Evolutionary conservation across 2,329 filamentous ascomycete genomes (phyloP).

Genomic region (Cryoendolithus antarcticus): DNA sequence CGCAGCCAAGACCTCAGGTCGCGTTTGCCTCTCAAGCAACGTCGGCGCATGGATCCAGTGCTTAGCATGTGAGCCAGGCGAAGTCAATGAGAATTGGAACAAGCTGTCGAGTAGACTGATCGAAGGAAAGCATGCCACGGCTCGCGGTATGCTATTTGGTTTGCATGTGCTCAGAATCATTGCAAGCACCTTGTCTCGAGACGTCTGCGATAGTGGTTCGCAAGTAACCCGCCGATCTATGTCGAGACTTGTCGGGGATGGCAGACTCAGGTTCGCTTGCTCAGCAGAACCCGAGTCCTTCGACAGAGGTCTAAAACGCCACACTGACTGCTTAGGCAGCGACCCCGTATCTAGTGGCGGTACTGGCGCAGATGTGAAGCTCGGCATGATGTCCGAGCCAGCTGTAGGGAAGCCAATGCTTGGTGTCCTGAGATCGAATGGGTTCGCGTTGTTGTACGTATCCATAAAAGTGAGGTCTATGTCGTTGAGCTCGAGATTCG

Average conservation of each 20-base stretch:
- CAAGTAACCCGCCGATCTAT: conserved; percentile 30
- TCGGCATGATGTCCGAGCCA: conserved; percentile 22
- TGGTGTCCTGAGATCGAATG: conserved; percentile 26
- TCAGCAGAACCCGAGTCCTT: conserved; percentile 24
- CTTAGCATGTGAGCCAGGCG: conserved; percentile 44
- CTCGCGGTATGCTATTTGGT: conserved; percentile 35
- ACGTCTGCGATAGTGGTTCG: conserved; percentile 29
- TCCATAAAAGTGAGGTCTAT: conserved; percentile 34
- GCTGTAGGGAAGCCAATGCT: conserved; percentile 21
- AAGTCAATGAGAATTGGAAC: conserved; percentile 48
- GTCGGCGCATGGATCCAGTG: conserved; percentile 51
- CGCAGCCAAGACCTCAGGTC: conserved; percentile 48
- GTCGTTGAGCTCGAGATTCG: conserved; percentile 33
- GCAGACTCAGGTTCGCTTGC: conserved; percentile 28
- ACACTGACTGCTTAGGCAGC: conserved; percentile 31
- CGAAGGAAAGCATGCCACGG: conserved; percentile 50
- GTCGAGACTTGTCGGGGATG: conserved; percentile 25
- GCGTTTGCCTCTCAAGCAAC: conserved; percentile 42
- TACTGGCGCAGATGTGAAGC: conserved; percentile 20
- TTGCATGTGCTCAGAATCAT: conserved; percentile 50
- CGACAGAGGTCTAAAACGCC: conserved; percentile 31
- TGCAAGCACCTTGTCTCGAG: conserved; percentile 49
- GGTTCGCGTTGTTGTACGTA: conserved; percentile 32
- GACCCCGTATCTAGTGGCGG: conserved; percentile 21
- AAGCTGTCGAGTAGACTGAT: conserved; percentile 49